Evolutionary conservation across 2,329 filamentous ascomycete genomes (phyloP), one percentile per base, ranked within the genome.

Genomic region (Cladophialophora psammophila): DNA sequence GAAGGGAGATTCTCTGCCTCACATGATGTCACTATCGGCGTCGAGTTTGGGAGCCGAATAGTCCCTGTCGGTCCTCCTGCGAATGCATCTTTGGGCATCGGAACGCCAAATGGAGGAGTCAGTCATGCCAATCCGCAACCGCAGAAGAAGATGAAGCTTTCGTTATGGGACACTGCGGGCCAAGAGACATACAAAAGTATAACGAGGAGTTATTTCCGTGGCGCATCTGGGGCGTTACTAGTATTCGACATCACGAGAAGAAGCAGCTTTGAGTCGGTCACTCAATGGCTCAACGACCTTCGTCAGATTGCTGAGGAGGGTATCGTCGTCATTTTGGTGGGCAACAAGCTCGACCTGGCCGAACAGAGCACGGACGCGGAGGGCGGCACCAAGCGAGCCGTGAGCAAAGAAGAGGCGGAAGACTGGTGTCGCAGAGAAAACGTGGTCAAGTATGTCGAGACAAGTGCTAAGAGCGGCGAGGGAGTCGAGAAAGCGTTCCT

Each of bases 121-220:
- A 26, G 57, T 18, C 38, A 58, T 56, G 32, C 36, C 35, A 52
- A 18, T 26, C 45, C 66, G 6, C 35, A 50, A 38, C 66, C 73
- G 36, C 73, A 74, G 60, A 74, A 74, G 65, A 74, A 74, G 66
- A 74, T 74, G 73, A 74, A 74, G 63, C 65, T 74, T 10, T 93
- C 90, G 53, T 84, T 98, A 10, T 98, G 94, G 94, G 94, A 97
- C 77, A 98, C 94, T 0, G 94, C 94, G 15, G 94, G 94, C 32
- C 94, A 98, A 79, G 94, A 98, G 82, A 97, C 93, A 12, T 98
- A 98, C 84, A 97, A 97, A 79, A 94, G 91, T 53, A 95, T 98
- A 66, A 98, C 94, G 8, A 86, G 94, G 63, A 95, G 91, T 69
- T 97, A 97, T 82, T 97, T 97, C 80, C 90, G 94, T 61, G 94